A percentile compares a stretch with the other conserved stretches of the same genome.
Evolutionary conservation across 345 rosid genomes (phyloP).

Genomic region (Gossypium mustelinum): DNA sequence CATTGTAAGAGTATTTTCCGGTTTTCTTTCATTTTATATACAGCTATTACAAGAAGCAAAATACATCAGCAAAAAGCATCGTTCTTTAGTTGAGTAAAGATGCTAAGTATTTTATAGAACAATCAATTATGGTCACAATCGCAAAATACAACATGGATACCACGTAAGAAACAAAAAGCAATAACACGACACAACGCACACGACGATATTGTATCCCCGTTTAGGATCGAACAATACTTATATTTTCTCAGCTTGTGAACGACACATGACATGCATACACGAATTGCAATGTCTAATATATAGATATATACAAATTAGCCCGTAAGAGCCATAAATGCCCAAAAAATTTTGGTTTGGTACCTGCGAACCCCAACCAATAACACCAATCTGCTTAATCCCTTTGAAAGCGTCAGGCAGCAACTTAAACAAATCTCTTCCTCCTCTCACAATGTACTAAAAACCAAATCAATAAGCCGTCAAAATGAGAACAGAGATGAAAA

Average conservation of each 20-base stretch:
- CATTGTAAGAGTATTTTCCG: not conserved
- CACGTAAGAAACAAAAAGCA: not conserved
- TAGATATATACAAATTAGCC: no score
- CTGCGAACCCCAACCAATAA: constrained; percentile 97
- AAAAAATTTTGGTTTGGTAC: constrained; percentile 21
- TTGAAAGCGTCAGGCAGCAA: constrained; percentile 77
- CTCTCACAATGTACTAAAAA: constrained; percentile 85
- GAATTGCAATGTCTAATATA: no score
- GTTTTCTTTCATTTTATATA: not conserved
- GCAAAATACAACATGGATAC: not conserved
- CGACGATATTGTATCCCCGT: no score
- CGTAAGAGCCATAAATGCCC: no score
- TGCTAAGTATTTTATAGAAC: not conserved
- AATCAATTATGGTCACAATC: no score
- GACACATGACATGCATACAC: no score
- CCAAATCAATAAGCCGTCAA: not conserved
- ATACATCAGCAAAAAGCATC: not conserved
- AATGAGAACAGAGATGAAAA: not conserved
- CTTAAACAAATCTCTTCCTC: constrained; percentile 86
- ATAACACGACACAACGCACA: no score
- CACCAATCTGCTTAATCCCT: constrained; percentile 91
- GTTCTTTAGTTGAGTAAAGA: not conserved
- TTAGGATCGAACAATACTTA: no score
- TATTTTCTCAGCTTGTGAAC: no score
- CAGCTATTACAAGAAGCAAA: not conserved